A percentile compares a stretch with the other conserved stretches of the same genome.
phyloP scores from a whole-genome alignment of 441 rosid genomes.

The Iberis amara region DNA sequence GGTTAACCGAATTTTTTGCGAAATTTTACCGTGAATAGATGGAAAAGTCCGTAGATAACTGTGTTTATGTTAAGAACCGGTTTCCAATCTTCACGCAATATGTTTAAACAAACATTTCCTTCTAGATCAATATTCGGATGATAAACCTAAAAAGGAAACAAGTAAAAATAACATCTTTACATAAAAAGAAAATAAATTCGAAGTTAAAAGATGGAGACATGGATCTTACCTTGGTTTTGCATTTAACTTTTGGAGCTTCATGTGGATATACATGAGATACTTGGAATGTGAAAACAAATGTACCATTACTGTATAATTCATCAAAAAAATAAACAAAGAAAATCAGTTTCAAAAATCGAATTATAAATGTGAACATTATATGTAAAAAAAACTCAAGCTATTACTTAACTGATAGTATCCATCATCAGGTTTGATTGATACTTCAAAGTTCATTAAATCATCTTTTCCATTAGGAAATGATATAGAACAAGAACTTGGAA shows the following conservation, averaged over 20 bases:
- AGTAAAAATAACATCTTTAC: not conserved
- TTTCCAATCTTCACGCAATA: conserved; percentile 95
- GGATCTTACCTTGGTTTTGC: conserved; percentile 75
- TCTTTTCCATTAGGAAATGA: conserved; percentile 85
- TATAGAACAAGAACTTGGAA: conserved; percentile 70
- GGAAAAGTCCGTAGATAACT: conserved; percentile 77
- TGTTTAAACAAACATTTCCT: conserved; percentile 90
- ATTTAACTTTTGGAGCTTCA: conserved; percentile 91
- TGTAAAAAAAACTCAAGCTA: not conserved
- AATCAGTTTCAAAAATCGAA: too few species aligned
- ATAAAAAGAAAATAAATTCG: not conserved
- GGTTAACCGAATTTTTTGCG: not conserved
- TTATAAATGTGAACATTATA: too few species aligned
- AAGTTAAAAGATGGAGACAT: not conserved
- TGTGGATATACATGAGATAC: conserved; percentile 87
- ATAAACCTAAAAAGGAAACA: conserved; percentile 48
- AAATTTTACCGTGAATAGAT: conserved; percentile 76
- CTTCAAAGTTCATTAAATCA: conserved; percentile 86
- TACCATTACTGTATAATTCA: conserved; percentile 55
- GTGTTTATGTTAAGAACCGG: conserved; percentile 92
- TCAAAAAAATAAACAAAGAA: not conserved
- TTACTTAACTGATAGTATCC: conserved; percentile 75
- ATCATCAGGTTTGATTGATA: conserved; percentile 82
- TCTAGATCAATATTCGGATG: conserved; percentile 96
- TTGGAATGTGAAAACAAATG: conserved; percentile 69